These are phyloP conservation scores for Delonix regia DNA, from an alignment of 306 rosid genomes.

Conservation along the genomic window DNA sequence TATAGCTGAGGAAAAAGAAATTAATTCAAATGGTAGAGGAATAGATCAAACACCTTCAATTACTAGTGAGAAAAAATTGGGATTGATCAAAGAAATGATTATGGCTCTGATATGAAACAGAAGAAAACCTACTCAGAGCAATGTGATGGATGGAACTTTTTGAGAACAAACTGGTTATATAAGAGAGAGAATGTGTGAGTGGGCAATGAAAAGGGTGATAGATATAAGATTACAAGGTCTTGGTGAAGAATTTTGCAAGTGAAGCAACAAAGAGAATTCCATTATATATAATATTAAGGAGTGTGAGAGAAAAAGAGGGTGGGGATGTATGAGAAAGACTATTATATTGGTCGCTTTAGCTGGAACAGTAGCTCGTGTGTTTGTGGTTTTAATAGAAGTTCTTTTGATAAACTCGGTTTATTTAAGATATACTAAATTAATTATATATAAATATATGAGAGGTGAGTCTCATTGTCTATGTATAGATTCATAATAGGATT, in stretches of 20 bases:
- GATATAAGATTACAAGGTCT: conserved; percentile 19
- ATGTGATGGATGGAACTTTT: background rate
- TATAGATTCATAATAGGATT: background rate
- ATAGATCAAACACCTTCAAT: background rate
- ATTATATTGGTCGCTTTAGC: conserved; percentile 27
- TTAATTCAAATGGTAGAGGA: too few relatives aligned
- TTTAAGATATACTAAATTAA: too few relatives aligned
- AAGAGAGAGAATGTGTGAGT: background rate
- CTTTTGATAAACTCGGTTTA: too few relatives aligned
- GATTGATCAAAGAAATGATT: background rate
- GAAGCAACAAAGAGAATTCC: conserved; percentile 48
- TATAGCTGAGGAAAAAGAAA: background rate
- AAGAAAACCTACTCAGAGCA: conserved; percentile 13
- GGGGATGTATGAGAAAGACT: background rate
- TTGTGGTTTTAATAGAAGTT: conserved; percentile 9
- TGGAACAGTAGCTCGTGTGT: conserved; percentile 7
- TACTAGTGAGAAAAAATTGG: background rate
- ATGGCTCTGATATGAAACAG: conserved; percentile 18
- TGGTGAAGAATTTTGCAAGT: conserved; percentile 56
- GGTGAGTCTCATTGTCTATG: too few relatives aligned
- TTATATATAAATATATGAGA: too few relatives aligned
- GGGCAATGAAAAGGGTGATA: too few relatives aligned
- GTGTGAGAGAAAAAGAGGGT: background rate
- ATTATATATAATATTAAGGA: conserved; percentile 27
- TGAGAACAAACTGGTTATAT: background rate